These are phyloP conservation scores for Fusarium robinianum DNA, from an alignment of 2,329 filamentous ascomycete genomes.

Conservation along the genomic window DNA sequence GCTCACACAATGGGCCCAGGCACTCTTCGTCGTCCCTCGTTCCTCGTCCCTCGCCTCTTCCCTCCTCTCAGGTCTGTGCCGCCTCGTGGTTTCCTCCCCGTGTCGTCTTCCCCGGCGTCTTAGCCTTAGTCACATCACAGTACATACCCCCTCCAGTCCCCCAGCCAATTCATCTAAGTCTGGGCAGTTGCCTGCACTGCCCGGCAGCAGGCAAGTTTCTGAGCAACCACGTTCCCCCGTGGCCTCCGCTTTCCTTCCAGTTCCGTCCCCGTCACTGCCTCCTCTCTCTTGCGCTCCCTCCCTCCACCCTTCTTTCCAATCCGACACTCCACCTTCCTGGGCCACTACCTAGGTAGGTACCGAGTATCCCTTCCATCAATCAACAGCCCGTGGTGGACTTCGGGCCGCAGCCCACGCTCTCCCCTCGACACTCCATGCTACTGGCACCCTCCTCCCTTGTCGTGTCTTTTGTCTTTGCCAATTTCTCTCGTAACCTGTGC, in stretches of 20 bases:
- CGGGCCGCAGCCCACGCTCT: slow-evolving; percentile 22
- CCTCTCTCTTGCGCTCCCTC: too few species aligned
- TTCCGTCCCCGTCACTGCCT: slow-evolving; percentile 19
- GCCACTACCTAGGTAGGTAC: too few species aligned
- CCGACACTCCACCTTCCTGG: slow-evolving; percentile 28
- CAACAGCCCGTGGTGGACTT: slow-evolving; percentile 32
- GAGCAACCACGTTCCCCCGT: too few species aligned
- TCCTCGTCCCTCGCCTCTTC: slow-evolving; percentile 1
- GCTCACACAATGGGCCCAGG: slow-evolving; percentile 4
- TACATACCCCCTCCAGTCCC: too few species aligned
- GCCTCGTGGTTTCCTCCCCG: slow-evolving; percentile 19
- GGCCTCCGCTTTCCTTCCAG: slow-evolving; percentile 19
- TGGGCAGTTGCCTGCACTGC: too few species aligned
- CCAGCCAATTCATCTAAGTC: too few species aligned
- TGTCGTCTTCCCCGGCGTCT: slow-evolving; percentile 18
- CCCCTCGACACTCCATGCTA: slow-evolving; percentile 24
- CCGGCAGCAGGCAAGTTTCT: too few species aligned
- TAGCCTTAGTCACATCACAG: too few species aligned
- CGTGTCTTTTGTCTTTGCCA: slow-evolving; percentile 21
- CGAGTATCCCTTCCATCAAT: slow-evolving; percentile 39
- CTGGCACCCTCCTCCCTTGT: slow-evolving; percentile 35
- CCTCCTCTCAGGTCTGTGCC: slow-evolving; percentile 1
- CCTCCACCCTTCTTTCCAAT: too few species aligned
- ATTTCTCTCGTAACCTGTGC: slow-evolving; percentile 28
- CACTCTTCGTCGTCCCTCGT: slow-evolving; percentile 4